Evolutionary conservation across 495 filamentous ascomycete genomes (phyloP).

Genomic region (Astrothelium macrocarpum): DNA sequence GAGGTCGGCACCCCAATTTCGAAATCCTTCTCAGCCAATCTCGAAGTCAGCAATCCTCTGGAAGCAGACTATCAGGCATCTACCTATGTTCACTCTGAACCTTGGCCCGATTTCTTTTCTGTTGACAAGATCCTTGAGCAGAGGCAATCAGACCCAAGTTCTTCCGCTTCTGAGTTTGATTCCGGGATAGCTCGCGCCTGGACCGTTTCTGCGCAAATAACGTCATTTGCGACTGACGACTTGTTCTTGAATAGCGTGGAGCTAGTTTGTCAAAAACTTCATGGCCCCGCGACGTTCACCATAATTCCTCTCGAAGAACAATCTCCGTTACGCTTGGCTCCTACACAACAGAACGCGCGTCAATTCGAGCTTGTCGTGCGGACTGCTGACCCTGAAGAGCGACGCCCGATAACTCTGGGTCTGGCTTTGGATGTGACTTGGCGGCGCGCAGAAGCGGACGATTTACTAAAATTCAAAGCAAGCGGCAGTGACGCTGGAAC

Average conservation of each 20-base stretch:
- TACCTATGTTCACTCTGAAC: conserved; percentile 62
- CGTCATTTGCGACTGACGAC: conserved; percentile 63
- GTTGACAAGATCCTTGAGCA: conserved; percentile 23
- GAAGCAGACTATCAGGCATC: conserved; percentile 79
- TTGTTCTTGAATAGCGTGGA: conserved; percentile 54
- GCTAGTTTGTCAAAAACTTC: not conserved
- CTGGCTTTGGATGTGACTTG: conserved; percentile 69
- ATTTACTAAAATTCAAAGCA: conserved; percentile 12
- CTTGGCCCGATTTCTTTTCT: conserved; percentile 81
- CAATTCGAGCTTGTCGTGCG: conserved; percentile 49
- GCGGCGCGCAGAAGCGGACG: conserved; percentile 41
- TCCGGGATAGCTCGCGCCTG: conserved; percentile 70
- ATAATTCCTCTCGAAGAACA: not conserved
- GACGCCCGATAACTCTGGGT: conserved; percentile 58
- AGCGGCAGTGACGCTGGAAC: conserved; percentile 8
- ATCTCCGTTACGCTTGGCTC: not conserved
- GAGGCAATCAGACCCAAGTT: conserved; percentile 12
- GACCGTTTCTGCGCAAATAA: conserved; percentile 61
- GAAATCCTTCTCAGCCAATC: conserved; percentile 53
- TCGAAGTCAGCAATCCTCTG: conserved; percentile 72
- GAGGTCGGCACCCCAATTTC: conserved; percentile 77
- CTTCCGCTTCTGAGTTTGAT: not conserved
- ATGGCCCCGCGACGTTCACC: not conserved
- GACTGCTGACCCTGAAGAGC: conserved; percentile 70
- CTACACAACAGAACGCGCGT: conserved; percentile 10